Base-by-base conservation (phyloP, 345 rosid species). In the Isatis tinctoria region DNA sequence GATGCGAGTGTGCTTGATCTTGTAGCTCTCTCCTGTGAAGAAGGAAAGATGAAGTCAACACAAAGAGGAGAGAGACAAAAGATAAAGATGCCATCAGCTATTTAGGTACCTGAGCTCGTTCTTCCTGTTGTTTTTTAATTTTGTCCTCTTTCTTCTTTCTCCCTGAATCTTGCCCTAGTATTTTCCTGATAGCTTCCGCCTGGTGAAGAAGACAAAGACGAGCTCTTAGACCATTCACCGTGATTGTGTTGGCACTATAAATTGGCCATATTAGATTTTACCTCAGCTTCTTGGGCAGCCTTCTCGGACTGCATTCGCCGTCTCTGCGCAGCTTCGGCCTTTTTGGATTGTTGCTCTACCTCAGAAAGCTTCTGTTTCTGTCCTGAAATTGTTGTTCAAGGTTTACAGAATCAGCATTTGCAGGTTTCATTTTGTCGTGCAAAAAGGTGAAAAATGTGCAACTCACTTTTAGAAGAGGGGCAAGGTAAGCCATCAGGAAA, bases 111-210 rank as follows among this genome's bases (percentile, higher is more conserved):
- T 83, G 87, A 32, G 90, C 87, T 67, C 85, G 64, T 62, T 88
- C 92, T 71, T 85, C 87, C 43, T 72, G 86, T 48, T 81, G 91
- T 75, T 81, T 84, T 80, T 77, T 90, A 10, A 79, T 67, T 78
- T 88, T 85, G 43, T 85, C 93, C 54, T 90, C 93, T 69, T 78
- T 87, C 48, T 85, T 90, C 86, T 85, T 90, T 69, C 93, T 83
- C 53, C 78, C 86, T 0, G 96, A 85, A 77, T 88, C 91, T 78
- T 85, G 93, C 57, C 96, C 91, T 0, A 87, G 90, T 70, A 88
- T 88, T 81, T 87, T 90, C 72, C 87, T 83, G 39, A 88, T 90
- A 67, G 93, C 96, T 80, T 88, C 96, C 73, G 90, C 93, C 96
- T 88, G 81, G 45, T 67, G 60, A 76, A 45, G 10, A 54, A 60